Evolutionary conservation across 208 protist genomes (phyloP).

Genomic region (Strigomonas culicis): DNA sequence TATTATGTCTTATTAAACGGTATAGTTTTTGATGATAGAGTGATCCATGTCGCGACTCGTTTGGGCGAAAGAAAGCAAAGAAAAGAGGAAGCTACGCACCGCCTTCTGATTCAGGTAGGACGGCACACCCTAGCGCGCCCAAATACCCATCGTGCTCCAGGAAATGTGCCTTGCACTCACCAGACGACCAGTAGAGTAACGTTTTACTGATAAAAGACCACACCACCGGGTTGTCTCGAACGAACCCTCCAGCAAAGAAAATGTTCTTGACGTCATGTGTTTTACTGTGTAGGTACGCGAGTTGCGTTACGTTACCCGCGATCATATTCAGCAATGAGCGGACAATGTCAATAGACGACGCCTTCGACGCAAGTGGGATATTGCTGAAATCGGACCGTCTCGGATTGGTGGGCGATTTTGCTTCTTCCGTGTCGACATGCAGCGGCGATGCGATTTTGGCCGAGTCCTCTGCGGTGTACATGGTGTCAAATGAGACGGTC

Average conservation of each 20-base stretch:
- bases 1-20: too few species aligned
- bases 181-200: conserved; percentile 94
- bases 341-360: conserved; percentile 82
- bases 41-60: neutral
- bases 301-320: conserved; percentile 95
- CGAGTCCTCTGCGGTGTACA: conserved; percentile 34
- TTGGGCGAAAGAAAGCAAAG: neutral
- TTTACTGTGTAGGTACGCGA: conserved; percentile 93
- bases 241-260: conserved; percentile 95
- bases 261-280: conserved; percentile 90
- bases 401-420: too few species aligned
- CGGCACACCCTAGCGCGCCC: conserved; percentile 87
- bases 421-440: neutral
- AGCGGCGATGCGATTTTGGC: conserved; percentile 9
- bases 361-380: neutral
- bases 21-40: too few species aligned
- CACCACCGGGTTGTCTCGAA: conserved; percentile 91
- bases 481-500: conserved; percentile 11
- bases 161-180: conserved; percentile 90
- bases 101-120: conserved; percentile 14
- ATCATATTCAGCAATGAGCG: conserved; percentile 94
- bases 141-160: conserved; percentile 96
- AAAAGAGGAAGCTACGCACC: neutral
- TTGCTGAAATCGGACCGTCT: too few species aligned
- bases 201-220: conserved; percentile 87